Percentiles rank a stretch among this genome's conserved stretches.
These are phyloP conservation scores for Bretschneidera sinensis DNA, from an alignment of 345 rosid species.

Conservation along the genomic window DNA sequence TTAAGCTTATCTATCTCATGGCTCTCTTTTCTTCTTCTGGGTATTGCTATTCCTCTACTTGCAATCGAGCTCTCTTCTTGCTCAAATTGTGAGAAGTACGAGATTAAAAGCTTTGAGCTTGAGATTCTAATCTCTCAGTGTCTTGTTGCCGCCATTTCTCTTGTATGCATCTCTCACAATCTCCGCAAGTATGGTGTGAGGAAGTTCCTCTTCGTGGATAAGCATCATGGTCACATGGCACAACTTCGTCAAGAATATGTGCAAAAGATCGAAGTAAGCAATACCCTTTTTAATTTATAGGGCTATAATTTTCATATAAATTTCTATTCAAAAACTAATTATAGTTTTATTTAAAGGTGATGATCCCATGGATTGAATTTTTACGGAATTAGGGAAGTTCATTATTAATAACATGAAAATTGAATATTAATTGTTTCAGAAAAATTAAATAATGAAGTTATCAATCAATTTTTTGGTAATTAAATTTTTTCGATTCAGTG, in stretches of 20 bases:
- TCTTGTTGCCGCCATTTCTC: slow-evolving; percentile 30
- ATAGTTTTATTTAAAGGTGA: too few relatives aligned
- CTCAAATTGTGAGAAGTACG: slow-evolving; percentile 13
- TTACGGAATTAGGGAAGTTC: too few relatives aligned
- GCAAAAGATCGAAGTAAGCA: slow-evolving; percentile 26
- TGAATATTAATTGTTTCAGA: too few relatives aligned
- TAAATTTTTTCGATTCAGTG: too few relatives aligned
- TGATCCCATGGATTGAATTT: too few relatives aligned
- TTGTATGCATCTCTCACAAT: slow-evolving; percentile 27
- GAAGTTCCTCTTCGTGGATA: slow-evolving; percentile 37
- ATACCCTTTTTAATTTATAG: too few relatives aligned
- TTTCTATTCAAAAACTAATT: too few relatives aligned
- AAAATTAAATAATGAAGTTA: too few relatives aligned
- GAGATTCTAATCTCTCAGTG: slow-evolving; percentile 29
- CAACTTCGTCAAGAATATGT: slow-evolving; percentile 24
- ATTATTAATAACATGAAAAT: too few relatives aligned
- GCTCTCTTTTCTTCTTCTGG: slow-evolving; percentile 33
- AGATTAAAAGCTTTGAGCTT: slow-evolving; percentile 25
- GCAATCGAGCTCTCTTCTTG: slow-evolving; percentile 15
- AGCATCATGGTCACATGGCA: slow-evolving; percentile 19
- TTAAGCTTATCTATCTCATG: slow-evolving; percentile 25
- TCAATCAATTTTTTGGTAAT: too few relatives aligned
- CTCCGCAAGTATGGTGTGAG: slow-evolving; percentile 34
- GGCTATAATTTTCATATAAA: too few relatives aligned
- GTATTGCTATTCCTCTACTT: slow-evolving; percentile 26